Evolutionary conservation across 768 basidiomycete species (phyloP).

Genomic region (Mycena maculata): DNA sequence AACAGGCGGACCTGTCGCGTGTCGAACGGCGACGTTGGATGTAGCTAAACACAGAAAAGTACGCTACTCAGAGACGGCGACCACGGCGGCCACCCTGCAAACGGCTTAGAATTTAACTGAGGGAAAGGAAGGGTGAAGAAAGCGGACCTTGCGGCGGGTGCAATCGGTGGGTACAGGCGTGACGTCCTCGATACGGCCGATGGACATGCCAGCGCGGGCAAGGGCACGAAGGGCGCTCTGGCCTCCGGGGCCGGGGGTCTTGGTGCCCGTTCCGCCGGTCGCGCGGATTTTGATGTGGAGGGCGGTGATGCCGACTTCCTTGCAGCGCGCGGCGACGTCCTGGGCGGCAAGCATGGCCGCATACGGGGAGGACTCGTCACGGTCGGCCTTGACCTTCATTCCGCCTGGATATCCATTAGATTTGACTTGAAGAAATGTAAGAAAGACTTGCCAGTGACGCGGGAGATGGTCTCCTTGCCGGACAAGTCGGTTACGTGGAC

Average conservation of each 20-base stretch:
- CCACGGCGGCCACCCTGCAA: conserved; percentile 96
- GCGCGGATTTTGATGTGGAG: conserved; percentile 99
- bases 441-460: conserved; percentile 84
- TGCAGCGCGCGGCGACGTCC: conserved; percentile 95
- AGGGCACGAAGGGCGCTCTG: conserved; percentile 98
- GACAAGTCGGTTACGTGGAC: conserved; percentile 99
- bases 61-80: conserved; percentile 82
- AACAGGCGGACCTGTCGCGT: conserved; percentile 85
- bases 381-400: conserved; percentile 99
- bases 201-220: conserved; percentile 97
- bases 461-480: conserved; percentile 98
- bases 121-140: conserved; percentile 11
- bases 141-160: conserved; percentile 90
- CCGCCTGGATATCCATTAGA: conserved; percentile 66
- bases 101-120: background rate
- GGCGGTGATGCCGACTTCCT: conserved; percentile 98
- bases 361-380: conserved; percentile 98
- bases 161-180: conserved; percentile 98
- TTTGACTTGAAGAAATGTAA: background rate
- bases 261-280: conserved; percentile 97
- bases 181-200: conserved; percentile 98
- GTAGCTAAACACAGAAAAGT: conserved; percentile 51
- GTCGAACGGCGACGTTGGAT: conserved; percentile 85
- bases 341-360: conserved; percentile 99
- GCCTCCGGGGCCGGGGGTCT: conserved; percentile 98